Evolutionary conservation across 441 rosid species (phyloP).

Genomic region (Populus hybrid): DNA sequence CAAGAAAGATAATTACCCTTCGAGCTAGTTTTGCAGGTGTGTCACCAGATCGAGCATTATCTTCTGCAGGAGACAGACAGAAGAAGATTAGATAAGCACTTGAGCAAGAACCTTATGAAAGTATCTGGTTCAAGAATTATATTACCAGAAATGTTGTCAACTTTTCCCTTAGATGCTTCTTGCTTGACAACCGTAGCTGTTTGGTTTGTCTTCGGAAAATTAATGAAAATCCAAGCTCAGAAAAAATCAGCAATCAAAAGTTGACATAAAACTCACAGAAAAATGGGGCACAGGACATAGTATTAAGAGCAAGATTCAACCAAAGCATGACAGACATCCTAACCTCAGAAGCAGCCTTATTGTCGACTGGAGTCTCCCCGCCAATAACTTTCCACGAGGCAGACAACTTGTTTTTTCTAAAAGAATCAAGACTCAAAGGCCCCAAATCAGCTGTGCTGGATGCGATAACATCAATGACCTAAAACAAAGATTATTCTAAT

Average conservation of each 20-base stretch:
- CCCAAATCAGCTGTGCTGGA: slow-evolving; percentile 82
- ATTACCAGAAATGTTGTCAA: slow-evolving; percentile 32
- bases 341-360: slow-evolving; percentile 49
- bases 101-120: slow-evolving; percentile 17
- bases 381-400: slow-evolving; percentile 72
- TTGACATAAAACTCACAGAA: slow-evolving; percentile 6
- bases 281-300: slow-evolving; percentile 4
- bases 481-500: slow-evolving; percentile 10
- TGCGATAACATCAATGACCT: slow-evolving; percentile 72
- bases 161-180: slow-evolving; percentile 40
- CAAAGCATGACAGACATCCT: slow-evolving; percentile 23
- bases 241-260: slow-evolving; percentile 20
- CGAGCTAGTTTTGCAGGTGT: slow-evolving; percentile 67
- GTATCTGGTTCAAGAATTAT: slow-evolving; percentile 8
- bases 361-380: slow-evolving; percentile 31
- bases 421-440: slow-evolving; percentile 77
- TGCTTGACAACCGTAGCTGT: slow-evolving; percentile 31
- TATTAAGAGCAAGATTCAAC: background rate
- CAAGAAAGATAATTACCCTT: slow-evolving; percentile 50
- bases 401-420: slow-evolving; percentile 65
- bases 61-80: slow-evolving; percentile 38
- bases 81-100: slow-evolving; percentile 21
- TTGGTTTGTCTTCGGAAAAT: slow-evolving; percentile 37
- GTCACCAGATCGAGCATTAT: slow-evolving; percentile 39
- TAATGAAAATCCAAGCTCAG: slow-evolving; percentile 13